Conservation (phyloP, 495 filamentous ascomycete genomes). For the Apodospora peruviana region DNA sequence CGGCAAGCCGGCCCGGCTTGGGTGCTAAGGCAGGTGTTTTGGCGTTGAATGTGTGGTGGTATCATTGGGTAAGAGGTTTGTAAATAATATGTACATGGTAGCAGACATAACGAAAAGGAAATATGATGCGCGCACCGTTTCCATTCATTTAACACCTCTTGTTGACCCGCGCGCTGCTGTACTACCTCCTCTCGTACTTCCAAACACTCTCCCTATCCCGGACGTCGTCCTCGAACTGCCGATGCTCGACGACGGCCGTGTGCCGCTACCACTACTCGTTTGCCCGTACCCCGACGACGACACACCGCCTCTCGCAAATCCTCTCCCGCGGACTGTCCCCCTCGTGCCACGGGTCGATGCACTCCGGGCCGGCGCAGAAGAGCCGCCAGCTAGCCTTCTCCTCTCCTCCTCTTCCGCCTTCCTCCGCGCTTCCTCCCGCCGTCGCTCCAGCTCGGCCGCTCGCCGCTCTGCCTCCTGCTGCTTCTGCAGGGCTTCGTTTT, state of each 20-base stretch:
- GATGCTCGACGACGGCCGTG: slow-evolving; percentile 20
- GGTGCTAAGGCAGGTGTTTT: not conserved
- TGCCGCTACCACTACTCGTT: slow-evolving; percentile 10
- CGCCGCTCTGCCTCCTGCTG: slow-evolving; percentile 71
- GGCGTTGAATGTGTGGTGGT: not conserved
- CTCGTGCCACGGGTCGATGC: slow-evolving; percentile 16
- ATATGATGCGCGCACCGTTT: not conserved
- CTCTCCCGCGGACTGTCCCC: slow-evolving; percentile 11
- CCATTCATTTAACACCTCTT: not conserved
- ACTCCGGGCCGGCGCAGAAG: slow-evolving; percentile 18
- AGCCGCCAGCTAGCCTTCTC: slow-evolving; percentile 41
- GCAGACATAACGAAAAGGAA: not conserved
- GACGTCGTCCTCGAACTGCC: slow-evolving; percentile 27
- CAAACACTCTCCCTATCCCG: slow-evolving; percentile 35
- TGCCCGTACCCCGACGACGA: slow-evolving; percentile 21
- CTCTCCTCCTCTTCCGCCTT: slow-evolving; percentile 71
- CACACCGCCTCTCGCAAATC: slow-evolving; percentile 12
- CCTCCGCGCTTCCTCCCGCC: slow-evolving; percentile 63
- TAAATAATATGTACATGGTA: not conserved
- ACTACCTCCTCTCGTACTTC: slow-evolving; percentile 13
- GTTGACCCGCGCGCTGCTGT: not conserved
- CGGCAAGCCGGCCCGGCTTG: not conserved
- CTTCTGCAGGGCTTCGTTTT: slow-evolving; percentile 65
- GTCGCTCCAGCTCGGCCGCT: slow-evolving; percentile 66
- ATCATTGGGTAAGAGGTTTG: not conserved